Evolutionary conservation across 306 rosid species (phyloP), one percentile per base, ranked within the genome.

Genomic region (Erythrophleum fordii): DNA sequence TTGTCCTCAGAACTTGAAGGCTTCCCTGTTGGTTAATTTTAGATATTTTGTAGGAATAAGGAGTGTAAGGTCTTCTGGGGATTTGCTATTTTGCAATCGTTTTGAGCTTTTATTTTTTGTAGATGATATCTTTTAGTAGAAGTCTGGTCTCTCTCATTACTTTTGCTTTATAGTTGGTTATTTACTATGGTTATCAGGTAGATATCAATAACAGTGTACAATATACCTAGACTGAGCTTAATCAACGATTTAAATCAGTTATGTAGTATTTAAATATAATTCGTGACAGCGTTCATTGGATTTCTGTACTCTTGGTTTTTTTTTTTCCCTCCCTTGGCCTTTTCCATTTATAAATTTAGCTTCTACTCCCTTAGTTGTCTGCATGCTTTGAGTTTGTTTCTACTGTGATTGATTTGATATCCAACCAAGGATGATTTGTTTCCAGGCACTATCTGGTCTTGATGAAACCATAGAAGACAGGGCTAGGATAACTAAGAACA

Each of bases 361-460:
- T 46, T 28, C 25, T 25, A 26, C 58, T 46, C 39, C 22, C 37
- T 26, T 16, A 26, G 58, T 70, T 46, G 7, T 26, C 11, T 70
- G 35, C 39, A 7, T 69, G 14, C 18, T 25, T 64, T 64, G 41
- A 25, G 23, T 70, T 26, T 46, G 17, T 29, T 71, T 37, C 29
- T 5, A 5, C n/a, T 26, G 37, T 17, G 37, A 59, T 59, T 72
- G 5, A 31, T 52, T 17, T 35, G 34, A 31, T 72, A 34, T 52
- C 16, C 60, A 52, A 31, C 26, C 34, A 72, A 72, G 48, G 37
- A 12, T 77, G 44, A 44, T 56, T 49, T 42, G 83, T 65, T 79
- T 83, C 25, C 83, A 95, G 99, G 97, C 99, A 45, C 79, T 95
- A 66, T 95, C 95, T 85, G 99, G 99, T 80, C 97, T 95, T 85